phyloP scores from a whole-genome alignment of 495 filamentous ascomycete species.

The Neurospora hispaniola region DNA sequence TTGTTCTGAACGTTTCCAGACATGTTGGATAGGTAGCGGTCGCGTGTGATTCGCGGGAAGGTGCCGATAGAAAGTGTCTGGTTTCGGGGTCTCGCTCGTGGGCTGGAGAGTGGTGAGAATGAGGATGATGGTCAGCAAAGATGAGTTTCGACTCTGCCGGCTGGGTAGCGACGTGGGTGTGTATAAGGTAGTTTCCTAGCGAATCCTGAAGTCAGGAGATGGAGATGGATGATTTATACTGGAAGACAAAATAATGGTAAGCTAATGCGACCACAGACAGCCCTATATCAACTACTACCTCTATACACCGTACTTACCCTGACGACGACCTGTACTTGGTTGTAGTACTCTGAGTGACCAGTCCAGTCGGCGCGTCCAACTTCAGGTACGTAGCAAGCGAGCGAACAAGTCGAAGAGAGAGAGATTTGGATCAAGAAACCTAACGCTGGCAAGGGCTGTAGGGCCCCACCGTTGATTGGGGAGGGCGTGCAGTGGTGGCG shows the following conservation, averaged over 20 bases:
- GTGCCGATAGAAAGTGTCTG: conserved; percentile 1
- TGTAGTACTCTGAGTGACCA: neutral
- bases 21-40: conserved; percentile 43
- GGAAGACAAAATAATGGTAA: neutral
- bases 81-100: neutral
- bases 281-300: neutral
- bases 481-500: conserved; percentile 5
- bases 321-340: neutral
- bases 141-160: neutral
- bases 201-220: neutral
- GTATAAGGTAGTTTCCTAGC: neutral
- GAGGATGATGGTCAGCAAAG: conserved; percentile 6
- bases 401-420: neutral
- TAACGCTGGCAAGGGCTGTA: conserved; percentile 5
- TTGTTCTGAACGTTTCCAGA: conserved; percentile 63
- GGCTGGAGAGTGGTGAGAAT: neutral
- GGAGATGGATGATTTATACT: neutral
- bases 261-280: neutral
- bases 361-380: neutral
- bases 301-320: neutral
- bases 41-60: neutral
- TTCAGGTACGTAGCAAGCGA: neutral
- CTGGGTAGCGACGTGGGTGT: neutral
- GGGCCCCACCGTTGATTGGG: conserved; percentile 18
- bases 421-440: neutral